phyloP scores from a whole-genome alignment of 148 eudicot species.

The Amaranthus cruentus region DNA sequence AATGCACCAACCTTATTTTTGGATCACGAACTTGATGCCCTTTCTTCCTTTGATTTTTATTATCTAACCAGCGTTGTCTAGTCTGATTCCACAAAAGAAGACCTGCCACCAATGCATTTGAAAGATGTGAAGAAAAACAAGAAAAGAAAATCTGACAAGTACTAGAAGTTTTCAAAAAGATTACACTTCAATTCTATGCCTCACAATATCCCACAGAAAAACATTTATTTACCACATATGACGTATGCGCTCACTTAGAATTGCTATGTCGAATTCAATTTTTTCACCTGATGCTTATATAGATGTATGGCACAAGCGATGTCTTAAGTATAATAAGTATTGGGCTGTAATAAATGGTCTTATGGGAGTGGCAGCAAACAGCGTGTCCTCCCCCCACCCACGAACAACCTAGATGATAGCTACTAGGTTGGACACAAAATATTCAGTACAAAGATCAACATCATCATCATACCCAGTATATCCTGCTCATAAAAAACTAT shows the following conservation, averaged over 20 bases:
- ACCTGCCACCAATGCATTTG: conserved; percentile 37
- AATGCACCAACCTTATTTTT: conserved; percentile 48
- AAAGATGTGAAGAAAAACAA: neutral
- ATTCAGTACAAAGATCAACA: neutral
- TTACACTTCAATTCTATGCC: neutral
- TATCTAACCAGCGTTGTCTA: conserved; percentile 77
- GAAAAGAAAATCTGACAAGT: neutral
- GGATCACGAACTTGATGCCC: conserved; percentile 51
- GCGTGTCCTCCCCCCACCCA: neutral
- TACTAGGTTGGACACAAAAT: too few relatives aligned
- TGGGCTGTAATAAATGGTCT: neutral
- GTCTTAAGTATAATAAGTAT: too few relatives aligned
- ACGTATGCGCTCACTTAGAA: too few relatives aligned
- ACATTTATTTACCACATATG: neutral
- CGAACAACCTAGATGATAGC: neutral
- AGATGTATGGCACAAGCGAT: too few relatives aligned
- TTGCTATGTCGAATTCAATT: too few relatives aligned
- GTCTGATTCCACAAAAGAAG: conserved; percentile 80
- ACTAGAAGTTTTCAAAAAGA: neutral
- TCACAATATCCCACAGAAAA: neutral
- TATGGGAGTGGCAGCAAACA: neutral
- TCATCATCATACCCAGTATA: too few relatives aligned
- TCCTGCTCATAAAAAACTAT: too few relatives aligned
- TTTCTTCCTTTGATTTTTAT: conserved; percentile 40
- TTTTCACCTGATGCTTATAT: too few relatives aligned